A percentile compares a stretch with the other conserved stretches of the same genome.
These are phyloP conservation scores for Candida tibetensis DNA, from an alignment of 805 yeast genomes.

Conservation along the genomic window DNA sequence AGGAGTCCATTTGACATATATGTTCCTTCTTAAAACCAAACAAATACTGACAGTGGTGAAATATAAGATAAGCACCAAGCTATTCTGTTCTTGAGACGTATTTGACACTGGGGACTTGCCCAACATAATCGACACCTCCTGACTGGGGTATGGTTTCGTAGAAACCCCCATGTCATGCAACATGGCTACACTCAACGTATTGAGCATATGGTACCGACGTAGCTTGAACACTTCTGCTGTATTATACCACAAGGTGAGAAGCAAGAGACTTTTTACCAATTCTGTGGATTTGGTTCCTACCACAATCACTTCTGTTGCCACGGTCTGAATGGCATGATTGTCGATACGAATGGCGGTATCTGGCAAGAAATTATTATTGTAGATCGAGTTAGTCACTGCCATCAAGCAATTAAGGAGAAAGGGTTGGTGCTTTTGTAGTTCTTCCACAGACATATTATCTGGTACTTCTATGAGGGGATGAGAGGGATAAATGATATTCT, in stretches of 20 bases:
- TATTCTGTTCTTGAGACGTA: slow-evolving; percentile 45
- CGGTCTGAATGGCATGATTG: slow-evolving; percentile 48
- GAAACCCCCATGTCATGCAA: slow-evolving; percentile 75
- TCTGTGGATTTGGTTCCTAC: slow-evolving; percentile 71
- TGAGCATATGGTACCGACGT: slow-evolving; percentile 71
- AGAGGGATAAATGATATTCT: slow-evolving; percentile 40
- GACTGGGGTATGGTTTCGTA: slow-evolving; percentile 29
- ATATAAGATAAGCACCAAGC: slow-evolving; percentile 57
- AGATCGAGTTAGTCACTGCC: slow-evolving; percentile 53
- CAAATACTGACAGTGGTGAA: slow-evolving; percentile 61
- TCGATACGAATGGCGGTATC: slow-evolving; percentile 50
- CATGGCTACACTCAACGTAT: slow-evolving; percentile 61
- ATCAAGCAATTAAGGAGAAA: slow-evolving; percentile 62
- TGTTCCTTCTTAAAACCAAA: slow-evolving; percentile 61
- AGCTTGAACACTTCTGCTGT: slow-evolving; percentile 79
- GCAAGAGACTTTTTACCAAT: slow-evolving; percentile 56
- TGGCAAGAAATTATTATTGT: slow-evolving; percentile 28
- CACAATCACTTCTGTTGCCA: slow-evolving; percentile 59
- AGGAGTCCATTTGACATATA: slow-evolving; percentile 61
- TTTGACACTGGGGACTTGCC: slow-evolving; percentile 1
- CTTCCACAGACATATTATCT: slow-evolving; percentile 40
- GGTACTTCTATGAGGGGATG: slow-evolving; percentile 63
- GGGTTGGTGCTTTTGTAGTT: slow-evolving; percentile 53
- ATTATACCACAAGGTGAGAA: slow-evolving; percentile 76
- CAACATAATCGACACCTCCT: slow-evolving; percentile 11